These are phyloP conservation scores for Datura wrightii DNA, from an alignment of 257 asterid genomes.

Conservation along the genomic window DNA sequence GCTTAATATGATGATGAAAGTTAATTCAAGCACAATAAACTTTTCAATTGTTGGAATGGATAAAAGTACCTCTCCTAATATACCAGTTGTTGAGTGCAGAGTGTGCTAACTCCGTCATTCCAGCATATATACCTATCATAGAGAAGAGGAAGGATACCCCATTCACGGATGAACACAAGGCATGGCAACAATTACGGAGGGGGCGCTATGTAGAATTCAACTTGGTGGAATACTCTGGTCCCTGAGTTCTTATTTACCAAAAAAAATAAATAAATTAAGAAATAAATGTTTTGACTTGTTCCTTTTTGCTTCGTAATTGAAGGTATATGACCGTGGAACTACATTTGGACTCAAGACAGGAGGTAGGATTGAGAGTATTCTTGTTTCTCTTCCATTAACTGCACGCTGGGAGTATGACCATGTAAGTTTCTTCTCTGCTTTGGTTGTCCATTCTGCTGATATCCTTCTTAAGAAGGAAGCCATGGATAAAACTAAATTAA, in stretches of 20 bases:
- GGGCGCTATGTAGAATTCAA: slow-evolving; percentile 98
- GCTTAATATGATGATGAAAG: neutral
- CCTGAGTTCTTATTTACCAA: neutral
- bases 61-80: neutral
- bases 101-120: slow-evolving; percentile 93
- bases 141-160: slow-evolving; percentile 87
- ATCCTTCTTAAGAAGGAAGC: neutral
- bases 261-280: neutral
- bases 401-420: slow-evolving; percentile 98
- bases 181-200: slow-evolving; percentile 95
- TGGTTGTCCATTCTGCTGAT: neutral
- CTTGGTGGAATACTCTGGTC: slow-evolving; percentile 60
- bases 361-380: slow-evolving; percentile 98
- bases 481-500: neutral
- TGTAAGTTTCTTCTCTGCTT: slow-evolving; percentile 50
- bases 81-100: slow-evolving; percentile 59
- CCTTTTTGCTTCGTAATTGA: slow-evolving; percentile 30
- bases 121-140: slow-evolving; percentile 87
- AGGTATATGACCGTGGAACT: slow-evolving; percentile 99
- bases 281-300: neutral
- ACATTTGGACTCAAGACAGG: slow-evolving; percentile 99
- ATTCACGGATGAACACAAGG: slow-evolving; percentile 73
- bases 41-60: neutral
- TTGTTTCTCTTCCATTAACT: slow-evolving; percentile 91
- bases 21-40: neutral